phyloP scores from a whole-genome alignment of 2,329 filamentous ascomycete species.

The Fusarium sp. region DNA sequence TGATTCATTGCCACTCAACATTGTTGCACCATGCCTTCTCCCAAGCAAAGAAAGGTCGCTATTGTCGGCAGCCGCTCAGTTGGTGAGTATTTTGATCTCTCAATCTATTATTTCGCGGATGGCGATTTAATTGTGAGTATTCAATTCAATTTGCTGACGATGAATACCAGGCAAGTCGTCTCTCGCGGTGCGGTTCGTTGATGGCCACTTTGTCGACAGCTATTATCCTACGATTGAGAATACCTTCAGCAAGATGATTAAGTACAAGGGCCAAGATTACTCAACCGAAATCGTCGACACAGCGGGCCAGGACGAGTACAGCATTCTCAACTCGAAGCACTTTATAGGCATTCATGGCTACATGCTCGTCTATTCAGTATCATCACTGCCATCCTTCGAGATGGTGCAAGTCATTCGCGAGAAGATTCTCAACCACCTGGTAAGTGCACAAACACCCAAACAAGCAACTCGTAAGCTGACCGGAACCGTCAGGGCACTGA shows the following conservation, averaged over 20 bases:
- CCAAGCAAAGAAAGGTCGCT: constrained; percentile 94
- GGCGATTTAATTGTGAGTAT: background rate
- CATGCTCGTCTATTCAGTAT: constrained; percentile 98
- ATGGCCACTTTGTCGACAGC: constrained; percentile 97
- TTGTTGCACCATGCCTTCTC: constrained; percentile 54
- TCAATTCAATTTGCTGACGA: constrained; percentile 18
- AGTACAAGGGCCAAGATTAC: constrained; percentile 92
- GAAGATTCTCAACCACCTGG: constrained; percentile 96
- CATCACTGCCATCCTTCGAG: constrained; percentile 92
- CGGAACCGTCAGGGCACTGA: constrained; percentile 78
- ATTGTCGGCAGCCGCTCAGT: constrained; percentile 96
- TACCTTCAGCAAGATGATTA: constrained; percentile 96
- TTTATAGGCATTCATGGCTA: constrained; percentile 99
- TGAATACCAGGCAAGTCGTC: constrained; percentile 86
- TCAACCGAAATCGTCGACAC: constrained; percentile 98
- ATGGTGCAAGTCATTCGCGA: constrained; percentile 97
- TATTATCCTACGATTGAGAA: constrained; percentile 99
- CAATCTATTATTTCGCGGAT: background rate
- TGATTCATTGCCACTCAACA: constrained; percentile 20
- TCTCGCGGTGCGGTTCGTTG: constrained; percentile 95
- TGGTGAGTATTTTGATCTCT: constrained; percentile 55
- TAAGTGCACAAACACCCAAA: constrained; percentile 59
- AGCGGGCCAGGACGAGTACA: constrained; percentile 98
- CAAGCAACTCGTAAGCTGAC: background rate
- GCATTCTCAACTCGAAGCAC: constrained; percentile 97